These are phyloP conservation scores for Elongisporangium anandrum DNA, from an alignment of 352 stramenopile species.

Conservation along the genomic window DNA sequence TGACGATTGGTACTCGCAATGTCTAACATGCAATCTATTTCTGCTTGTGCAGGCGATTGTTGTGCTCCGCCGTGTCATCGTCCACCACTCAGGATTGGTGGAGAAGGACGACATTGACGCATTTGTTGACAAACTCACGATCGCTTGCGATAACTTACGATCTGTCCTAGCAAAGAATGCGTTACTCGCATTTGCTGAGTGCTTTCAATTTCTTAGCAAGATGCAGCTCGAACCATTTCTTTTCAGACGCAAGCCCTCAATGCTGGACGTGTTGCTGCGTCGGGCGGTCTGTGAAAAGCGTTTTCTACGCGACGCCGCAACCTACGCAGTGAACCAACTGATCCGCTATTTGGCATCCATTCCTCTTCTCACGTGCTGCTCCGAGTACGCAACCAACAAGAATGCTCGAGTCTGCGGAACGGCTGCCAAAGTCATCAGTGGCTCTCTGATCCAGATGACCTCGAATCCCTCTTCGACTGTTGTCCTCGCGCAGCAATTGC, in stretches of 20 bases:
- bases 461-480: not conserved
- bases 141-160: conserved; percentile 58
- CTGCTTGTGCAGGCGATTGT: conserved; percentile 30
- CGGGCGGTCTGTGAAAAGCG: conserved; percentile 69
- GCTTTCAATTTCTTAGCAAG: conserved; percentile 37
- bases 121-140: conserved; percentile 27
- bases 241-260: conserved; percentile 8
- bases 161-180: conserved; percentile 71
- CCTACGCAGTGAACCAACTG: conserved; percentile 31
- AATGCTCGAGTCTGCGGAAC: conserved; percentile 49
- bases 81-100: conserved; percentile 38
- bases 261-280: conserved; percentile 55
- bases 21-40: too few relatives aligned
- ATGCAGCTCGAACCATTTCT: conserved; percentile 17
- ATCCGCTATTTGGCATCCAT: conserved; percentile 31
- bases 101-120: conserved; percentile 13
- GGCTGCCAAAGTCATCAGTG: conserved; percentile 37
- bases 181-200: conserved; percentile 53
- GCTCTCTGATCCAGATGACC: conserved; percentile 12
- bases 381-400: conserved; percentile 51
- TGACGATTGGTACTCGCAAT: too few relatives aligned
- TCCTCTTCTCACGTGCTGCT: conserved; percentile 28
- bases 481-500: not conserved
- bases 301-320: conserved; percentile 60
- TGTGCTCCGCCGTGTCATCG: conserved; percentile 39